Evolutionary conservation across 495 filamentous ascomycete genomes (phyloP), one percentile per base, ranked within the genome.

Genomic region (Aspergillus sparsus): DNA sequence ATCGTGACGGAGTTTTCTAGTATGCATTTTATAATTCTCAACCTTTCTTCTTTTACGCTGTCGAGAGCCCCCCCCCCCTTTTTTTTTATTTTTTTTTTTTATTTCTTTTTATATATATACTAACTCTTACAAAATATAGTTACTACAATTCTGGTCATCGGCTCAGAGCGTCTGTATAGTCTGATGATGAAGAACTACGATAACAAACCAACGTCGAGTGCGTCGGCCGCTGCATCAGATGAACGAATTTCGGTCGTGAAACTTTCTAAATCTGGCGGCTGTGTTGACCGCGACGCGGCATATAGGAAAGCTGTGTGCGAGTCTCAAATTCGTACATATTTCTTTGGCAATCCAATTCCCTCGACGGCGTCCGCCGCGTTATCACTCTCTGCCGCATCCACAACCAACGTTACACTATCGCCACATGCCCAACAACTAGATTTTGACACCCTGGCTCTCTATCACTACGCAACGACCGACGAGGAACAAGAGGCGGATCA

Each of bases 261-360:
- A 53, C 79, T 98, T 7, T 84, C 90, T 45, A 95, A 93, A 71
- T 94, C 91, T 0, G 92, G 92, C 13, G 94, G 94, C 6, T 92
- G 90, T 52, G 91, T 92, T 11, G 87, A 92, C 63, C 82, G 92
- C 41, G 91, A 96, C 61, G 82, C 85, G 11, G 71, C 78, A 1
- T 97, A 89, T 70, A 82, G 92, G 78, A 88, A 87, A 58, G 79
- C 82, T 33, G 71, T 84, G 4, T 80, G 86, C 31, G 89, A 93
- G 60, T 85, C 86, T 0, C 84, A 88, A 34, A 92, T 97, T 15
- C 87, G 87, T 55, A 85, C 92, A 57, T 99, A 98, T 72, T 99
- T 98, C 79, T 98, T 97, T 71, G 94, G 94, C 3, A 87, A 88
- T 60, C 62, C 80, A 0, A 74, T 74, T 27, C 67, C 74, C 0